Conservation (phyloP, 352 stramenopile genomes). For the Phytopythium ostracodes region DNA sequence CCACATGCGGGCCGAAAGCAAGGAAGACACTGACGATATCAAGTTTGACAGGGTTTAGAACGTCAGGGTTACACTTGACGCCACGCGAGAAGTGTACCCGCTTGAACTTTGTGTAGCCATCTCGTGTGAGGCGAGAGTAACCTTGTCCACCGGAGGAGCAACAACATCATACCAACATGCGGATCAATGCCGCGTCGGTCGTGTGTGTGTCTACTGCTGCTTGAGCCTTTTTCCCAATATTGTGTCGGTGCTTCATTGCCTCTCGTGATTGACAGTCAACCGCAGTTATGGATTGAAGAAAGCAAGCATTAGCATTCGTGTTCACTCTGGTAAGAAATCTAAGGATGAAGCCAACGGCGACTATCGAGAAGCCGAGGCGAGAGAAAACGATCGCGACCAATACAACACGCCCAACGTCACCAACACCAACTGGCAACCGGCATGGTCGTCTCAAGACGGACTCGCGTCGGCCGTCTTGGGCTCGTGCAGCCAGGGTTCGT, state of each 20-base stretch:
- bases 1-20: background rate
- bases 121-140: too few relatives aligned
- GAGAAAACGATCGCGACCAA: background rate
- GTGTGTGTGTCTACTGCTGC: too few relatives aligned
- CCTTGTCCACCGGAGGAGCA: too few relatives aligned
- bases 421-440: background rate
- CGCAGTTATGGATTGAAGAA: too few relatives aligned
- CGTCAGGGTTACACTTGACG: background rate
- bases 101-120: too few relatives aligned
- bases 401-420: background rate
- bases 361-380: background rate
- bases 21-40: background rate
- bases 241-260: too few relatives aligned
- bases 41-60: background rate
- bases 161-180: too few relatives aligned
- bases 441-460: background rate
- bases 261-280: too few relatives aligned
- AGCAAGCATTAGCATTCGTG: too few relatives aligned
- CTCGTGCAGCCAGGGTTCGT: background rate
- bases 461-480: background rate
- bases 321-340: background rate
- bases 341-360: background rate
- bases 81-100: too few relatives aligned
- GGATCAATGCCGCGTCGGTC: too few relatives aligned
- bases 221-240: too few relatives aligned